A percentile compares a stretch with the other conserved stretches of the same genome.
Conservation (phyloP, 1,139 yeast species). For the Tardiomyces depauwii region DNA sequence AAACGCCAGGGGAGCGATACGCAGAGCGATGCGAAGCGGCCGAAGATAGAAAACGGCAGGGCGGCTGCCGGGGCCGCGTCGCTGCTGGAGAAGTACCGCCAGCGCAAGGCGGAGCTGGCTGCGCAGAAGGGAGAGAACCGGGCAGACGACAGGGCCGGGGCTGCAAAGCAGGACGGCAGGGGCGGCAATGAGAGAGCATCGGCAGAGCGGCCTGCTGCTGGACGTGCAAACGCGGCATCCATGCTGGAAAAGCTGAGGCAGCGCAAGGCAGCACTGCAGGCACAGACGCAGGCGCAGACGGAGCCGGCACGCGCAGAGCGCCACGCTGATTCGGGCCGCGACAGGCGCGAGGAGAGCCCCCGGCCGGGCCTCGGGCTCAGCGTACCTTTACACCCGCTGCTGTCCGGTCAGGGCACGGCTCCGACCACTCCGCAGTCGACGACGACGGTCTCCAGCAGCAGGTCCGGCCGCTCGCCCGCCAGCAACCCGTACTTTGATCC, state of each 20-base stretch:
- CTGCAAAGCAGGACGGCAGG: no score
- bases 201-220: no score
- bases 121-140: neutral
- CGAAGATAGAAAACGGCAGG: neutral
- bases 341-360: neutral
- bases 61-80: neutral
- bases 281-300: neutral
- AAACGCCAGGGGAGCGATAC: neutral
- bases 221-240: neutral
- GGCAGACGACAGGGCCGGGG: neutral
- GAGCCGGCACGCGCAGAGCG: neutral
- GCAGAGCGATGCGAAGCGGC: neutral
- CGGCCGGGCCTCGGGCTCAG: neutral
- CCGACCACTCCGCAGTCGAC: constrained; percentile 2
- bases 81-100: constrained; percentile 1
- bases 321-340: no score
- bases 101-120: constrained; percentile 5
- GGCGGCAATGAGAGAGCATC: no score
- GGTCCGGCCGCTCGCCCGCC: constrained; percentile 28
- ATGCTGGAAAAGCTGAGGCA: neutral
- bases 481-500: constrained; percentile 55
- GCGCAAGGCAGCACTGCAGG: constrained; percentile 1
- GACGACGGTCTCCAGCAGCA: neutral
- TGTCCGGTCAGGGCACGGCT: constrained; percentile 21
- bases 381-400: constrained; percentile 38